These are phyloP conservation scores for Psilocybe azurescens DNA, from an alignment of 768 basidiomycete species.

Conservation along the genomic window DNA sequence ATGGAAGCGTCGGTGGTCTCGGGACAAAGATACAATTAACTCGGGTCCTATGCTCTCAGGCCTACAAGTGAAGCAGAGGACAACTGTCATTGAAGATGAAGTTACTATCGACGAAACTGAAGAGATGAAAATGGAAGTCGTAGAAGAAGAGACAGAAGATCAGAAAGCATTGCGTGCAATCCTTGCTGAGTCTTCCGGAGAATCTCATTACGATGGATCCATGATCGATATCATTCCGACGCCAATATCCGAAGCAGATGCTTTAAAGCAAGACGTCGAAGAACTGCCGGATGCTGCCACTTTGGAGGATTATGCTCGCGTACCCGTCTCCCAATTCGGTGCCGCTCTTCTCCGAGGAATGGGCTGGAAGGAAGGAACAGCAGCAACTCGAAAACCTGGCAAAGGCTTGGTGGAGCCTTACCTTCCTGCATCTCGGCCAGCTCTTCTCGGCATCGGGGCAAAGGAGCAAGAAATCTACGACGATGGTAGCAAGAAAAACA, in stretches of 20 bases:
- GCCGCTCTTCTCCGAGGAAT: conserved; percentile 93
- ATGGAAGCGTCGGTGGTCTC: conserved; percentile 80
- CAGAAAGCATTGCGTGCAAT: conserved; percentile 82
- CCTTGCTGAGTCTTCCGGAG: conserved; percentile 58
- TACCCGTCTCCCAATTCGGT: conserved; percentile 93
- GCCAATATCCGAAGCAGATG: conserved; percentile 79
- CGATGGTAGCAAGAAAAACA: conserved; percentile 64
- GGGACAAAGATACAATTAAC: conserved; percentile 80
- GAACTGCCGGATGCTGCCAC: conserved; percentile 80
- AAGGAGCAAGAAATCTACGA: conserved; percentile 82
- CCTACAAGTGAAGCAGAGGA: conserved; percentile 55
- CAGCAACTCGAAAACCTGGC: conserved; percentile 67
- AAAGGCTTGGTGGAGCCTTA: conserved; percentile 78
- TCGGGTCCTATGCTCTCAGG: conserved; percentile 76
- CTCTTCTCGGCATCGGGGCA: conserved; percentile 91
- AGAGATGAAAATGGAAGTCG: conserved; percentile 36
- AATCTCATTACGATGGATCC: conserved; percentile 40
- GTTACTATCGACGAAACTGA: conserved; percentile 27
- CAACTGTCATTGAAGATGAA: conserved; percentile 31
- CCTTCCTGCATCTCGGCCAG: conserved; percentile 81
- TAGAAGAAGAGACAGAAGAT: conserved; percentile 67
- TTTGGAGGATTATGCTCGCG: conserved; percentile 84
- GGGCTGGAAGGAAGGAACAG: conserved; percentile 91
- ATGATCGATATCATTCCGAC: conserved; percentile 69
- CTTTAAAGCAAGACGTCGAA: conserved; percentile 81